Percentiles rank a stretch among this genome's conserved stretches.
Conservation (phyloP, 2,329 filamentous ascomycete genomes). For the Hymenoscyphus occultus region DNA sequence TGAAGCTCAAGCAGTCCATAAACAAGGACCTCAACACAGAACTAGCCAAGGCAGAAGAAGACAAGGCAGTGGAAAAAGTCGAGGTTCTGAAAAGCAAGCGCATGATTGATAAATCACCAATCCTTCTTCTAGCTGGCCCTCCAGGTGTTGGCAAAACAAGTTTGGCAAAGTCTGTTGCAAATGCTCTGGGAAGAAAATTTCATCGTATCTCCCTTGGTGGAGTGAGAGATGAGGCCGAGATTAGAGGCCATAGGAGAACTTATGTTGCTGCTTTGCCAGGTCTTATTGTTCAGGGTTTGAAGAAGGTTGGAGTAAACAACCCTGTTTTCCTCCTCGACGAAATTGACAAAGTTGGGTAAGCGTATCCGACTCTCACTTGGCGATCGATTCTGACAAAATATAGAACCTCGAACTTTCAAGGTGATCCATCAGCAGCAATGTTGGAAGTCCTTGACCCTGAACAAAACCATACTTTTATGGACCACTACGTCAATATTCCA, state of each 20-base stretch:
- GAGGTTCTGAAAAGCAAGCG: slow-evolving; percentile 76
- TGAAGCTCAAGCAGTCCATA: slow-evolving; percentile 88
- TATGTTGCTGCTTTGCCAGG: slow-evolving; percentile 99
- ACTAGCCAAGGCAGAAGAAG: slow-evolving; percentile 64
- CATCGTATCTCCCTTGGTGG: slow-evolving; percentile 95
- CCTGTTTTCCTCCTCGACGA: slow-evolving; percentile 95
- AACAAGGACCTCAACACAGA: slow-evolving; percentile 81
- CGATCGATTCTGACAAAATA: slow-evolving; percentile 9
- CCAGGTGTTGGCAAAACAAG: slow-evolving; percentile 96
- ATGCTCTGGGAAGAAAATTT: slow-evolving; percentile 89
- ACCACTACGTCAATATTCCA: slow-evolving; percentile 95
- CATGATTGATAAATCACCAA: slow-evolving; percentile 92
- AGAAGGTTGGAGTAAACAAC: slow-evolving; percentile 94
- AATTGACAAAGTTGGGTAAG: slow-evolving; percentile 82
- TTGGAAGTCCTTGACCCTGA: slow-evolving; percentile 96
- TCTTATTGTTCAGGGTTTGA: slow-evolving; percentile 85
- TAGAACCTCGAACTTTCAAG: slow-evolving; percentile 81
- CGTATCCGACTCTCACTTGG: slow-evolving; percentile 8
- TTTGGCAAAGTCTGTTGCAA: slow-evolving; percentile 87
- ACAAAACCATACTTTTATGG: slow-evolving; percentile 91
- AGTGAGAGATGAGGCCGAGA: slow-evolving; percentile 94
- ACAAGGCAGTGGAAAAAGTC: slow-evolving; percentile 55
- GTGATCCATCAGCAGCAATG: slow-evolving; percentile 96
- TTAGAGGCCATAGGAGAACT: slow-evolving; percentile 87
- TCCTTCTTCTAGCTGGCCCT: slow-evolving; percentile 87